Evolutionary conservation across 352 stramenopile genomes (phyloP), one percentile per base, ranked within the genome.

Genomic region (Globisporangium mamillatum): DNA sequence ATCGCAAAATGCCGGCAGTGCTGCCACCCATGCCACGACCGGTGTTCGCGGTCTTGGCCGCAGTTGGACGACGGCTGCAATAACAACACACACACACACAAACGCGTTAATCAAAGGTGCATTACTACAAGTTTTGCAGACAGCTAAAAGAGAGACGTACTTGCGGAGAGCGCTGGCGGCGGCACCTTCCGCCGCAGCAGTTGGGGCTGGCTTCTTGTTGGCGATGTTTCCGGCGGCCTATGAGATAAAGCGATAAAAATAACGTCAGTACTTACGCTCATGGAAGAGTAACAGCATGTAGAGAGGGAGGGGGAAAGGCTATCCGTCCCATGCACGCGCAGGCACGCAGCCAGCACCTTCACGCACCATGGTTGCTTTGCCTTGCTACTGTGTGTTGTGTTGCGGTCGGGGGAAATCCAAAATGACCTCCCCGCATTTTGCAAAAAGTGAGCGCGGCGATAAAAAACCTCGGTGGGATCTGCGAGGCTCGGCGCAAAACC

Each of bases 1-100:
- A 98, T 79, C 96, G 93, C 74, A 99, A 79, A 84, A 99, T 98
- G 69, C 97, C 97, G 62, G 93, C 92, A 71, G 70, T 82, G 79
- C 77, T 94, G 69, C 78, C 89, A 73, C 76, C 88, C 88, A 95
- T 95, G 72, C 87, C 87, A 57, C 87, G 87, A 46, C 87, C 87
- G 10, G 75, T 95, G 78, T 95, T 95, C 66, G 81, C 70, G 44
- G 75, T 80, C 46, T 71, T 75, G 12, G 72, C 63, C 52, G 78
- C 72, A 32, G 85, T 78, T 25, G 84, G 85, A 59, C 84, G 82
- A 63, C 86, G 82, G 81, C 77, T 89, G 65, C 2, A 65, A 54
- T 29, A 16, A 16, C 8, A 8, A 10, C 41, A 60, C 16, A 10
- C 41, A 60, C 16, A 63, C 52, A 66, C 46, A 67, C 2, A 70